These are phyloP conservation scores for Colletotrichum musicola DNA, from an alignment of 2,329 filamentous ascomycete genomes.

Conservation along the genomic window DNA sequence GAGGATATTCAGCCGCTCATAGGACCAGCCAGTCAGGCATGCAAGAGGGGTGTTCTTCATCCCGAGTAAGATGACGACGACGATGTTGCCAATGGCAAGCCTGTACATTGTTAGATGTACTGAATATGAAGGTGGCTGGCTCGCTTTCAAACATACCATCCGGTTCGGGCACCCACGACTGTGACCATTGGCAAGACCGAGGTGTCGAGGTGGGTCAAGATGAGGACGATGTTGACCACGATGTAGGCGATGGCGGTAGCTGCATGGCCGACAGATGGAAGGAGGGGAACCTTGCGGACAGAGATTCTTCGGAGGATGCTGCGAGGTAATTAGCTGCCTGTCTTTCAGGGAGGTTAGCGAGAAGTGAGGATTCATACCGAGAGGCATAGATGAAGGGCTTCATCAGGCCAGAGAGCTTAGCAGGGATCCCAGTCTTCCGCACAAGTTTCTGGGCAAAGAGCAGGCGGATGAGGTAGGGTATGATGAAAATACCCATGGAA, in stretches of 20 bases:
- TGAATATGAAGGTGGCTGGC: background rate
- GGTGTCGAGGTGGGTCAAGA: conserved; percentile 51
- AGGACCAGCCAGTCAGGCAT: conserved; percentile 65
- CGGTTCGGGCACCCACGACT: conserved; percentile 54
- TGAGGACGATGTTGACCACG: conserved; percentile 49
- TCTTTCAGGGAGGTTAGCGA: background rate
- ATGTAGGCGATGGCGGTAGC: conserved; percentile 47
- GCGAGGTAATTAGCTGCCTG: background rate
- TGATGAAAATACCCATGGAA: conserved; percentile 31
- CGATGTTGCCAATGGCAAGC: conserved; percentile 60
- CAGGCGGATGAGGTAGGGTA: conserved; percentile 33
- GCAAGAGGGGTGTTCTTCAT: conserved; percentile 69
- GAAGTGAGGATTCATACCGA: conserved; percentile 19
- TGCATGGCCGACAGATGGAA: conserved; percentile 47
- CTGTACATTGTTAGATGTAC: conserved; percentile 42
- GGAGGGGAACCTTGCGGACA: conserved; percentile 32
- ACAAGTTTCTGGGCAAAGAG: background rate
- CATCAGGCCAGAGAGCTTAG: conserved; percentile 14
- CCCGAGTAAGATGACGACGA: conserved; percentile 65
- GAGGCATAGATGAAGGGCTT: conserved; percentile 33
- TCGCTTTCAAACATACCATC: conserved; percentile 49
- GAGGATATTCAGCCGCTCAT: conserved; percentile 70
- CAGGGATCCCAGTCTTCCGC: conserved; percentile 17
- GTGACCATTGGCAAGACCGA: conserved; percentile 45
- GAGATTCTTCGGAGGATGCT: conserved; percentile 33